phyloP scores from a whole-genome alignment of 2,329 filamentous ascomycete species.

The Aspergillus luchuensis region DNA sequence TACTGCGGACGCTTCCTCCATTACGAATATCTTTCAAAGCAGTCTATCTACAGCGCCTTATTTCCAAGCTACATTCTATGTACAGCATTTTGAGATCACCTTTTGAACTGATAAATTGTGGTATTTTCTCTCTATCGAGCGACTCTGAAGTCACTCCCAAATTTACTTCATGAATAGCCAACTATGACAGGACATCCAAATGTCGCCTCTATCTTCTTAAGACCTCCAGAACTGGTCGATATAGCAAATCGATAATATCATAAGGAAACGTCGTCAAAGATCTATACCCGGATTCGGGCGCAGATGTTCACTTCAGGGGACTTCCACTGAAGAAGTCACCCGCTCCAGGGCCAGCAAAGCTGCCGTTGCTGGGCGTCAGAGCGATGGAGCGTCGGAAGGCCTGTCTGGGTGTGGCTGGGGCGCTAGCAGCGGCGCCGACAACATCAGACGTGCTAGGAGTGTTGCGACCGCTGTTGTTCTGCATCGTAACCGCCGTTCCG shows the following conservation, averaged over 20 bases:
- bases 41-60: not conserved
- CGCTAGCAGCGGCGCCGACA: slow-evolving; percentile 31
- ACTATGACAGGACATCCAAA: not conserved
- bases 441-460: slow-evolving; percentile 45
- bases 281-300: not conserved
- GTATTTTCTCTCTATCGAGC: slow-evolving; percentile 2
- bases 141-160: not conserved
- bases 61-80: not conserved
- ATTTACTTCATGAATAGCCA: not conserved
- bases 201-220: not conserved
- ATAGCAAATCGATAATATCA: not conserved
- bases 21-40: not conserved
- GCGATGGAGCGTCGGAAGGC: slow-evolving; percentile 45
- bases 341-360: slow-evolving; percentile 40
- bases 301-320: slow-evolving; percentile 36
- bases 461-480: slow-evolving; percentile 44
- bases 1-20: no score
- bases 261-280: slow-evolving; percentile 6
- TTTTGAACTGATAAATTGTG: not conserved
- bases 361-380: slow-evolving; percentile 46
- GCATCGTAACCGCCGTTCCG: slow-evolving; percentile 42
- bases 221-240: not conserved
- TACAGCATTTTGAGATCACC: no score
- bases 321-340: slow-evolving; percentile 45
- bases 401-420: slow-evolving; percentile 45